Evolutionary conservation across 805 yeast genomes (phyloP).

Genomic region (Saccharomycopsis lassenensis): DNA sequence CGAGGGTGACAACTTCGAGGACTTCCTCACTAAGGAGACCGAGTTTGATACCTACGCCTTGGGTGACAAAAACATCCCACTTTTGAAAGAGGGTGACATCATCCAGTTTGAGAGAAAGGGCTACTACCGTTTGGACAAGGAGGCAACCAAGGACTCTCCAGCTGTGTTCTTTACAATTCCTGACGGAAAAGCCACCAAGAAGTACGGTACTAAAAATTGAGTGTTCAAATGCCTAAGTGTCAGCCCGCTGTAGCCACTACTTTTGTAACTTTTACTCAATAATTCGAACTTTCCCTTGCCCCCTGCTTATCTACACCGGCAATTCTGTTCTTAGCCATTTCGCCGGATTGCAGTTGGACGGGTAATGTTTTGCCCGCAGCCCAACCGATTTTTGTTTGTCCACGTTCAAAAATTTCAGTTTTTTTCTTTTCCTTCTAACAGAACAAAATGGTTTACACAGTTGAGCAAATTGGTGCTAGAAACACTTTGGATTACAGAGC

Average conservation of each 20-base stretch:
- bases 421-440: no score
- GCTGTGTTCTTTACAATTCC: slow-evolving; percentile 87
- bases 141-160: slow-evolving; percentile 44
- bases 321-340: no score
- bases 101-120: slow-evolving; percentile 97
- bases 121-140: slow-evolving; percentile 71
- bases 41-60: slow-evolving; percentile 69
- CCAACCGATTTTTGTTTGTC: no score
- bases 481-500: slow-evolving; percentile 91
- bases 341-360: no score
- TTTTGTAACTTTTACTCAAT: no score
- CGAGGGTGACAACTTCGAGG: slow-evolving; percentile 89
- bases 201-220: slow-evolving; percentile 57
- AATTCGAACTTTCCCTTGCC: no score
- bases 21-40: slow-evolving; percentile 78
- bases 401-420: no score
- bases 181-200: slow-evolving; percentile 79
- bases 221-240: not conserved
- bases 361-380: not conserved
- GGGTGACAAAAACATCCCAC: slow-evolving; percentile 71
- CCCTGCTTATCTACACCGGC: no score
- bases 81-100: slow-evolving; percentile 74
- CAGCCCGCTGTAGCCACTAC: no score
- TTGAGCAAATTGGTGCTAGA: slow-evolving; percentile 93
- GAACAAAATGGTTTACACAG: slow-evolving; percentile 62